These are phyloP conservation scores for Penicillium crustosum DNA, from an alignment of 2,329 filamentous ascomycete genomes.

Conservation along the genomic window DNA sequence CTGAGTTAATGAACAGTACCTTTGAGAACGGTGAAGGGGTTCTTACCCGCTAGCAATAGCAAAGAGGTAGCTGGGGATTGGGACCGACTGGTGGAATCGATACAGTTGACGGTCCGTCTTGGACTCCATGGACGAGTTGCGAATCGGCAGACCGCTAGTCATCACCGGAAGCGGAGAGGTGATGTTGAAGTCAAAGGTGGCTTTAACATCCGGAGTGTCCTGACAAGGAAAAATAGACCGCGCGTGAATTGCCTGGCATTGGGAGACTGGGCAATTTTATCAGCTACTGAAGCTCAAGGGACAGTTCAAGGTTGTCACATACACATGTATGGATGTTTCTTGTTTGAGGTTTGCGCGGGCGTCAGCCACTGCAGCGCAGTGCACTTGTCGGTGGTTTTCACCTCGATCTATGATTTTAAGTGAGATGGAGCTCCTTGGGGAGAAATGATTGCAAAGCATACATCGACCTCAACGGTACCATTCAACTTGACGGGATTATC, in stretches of 20 bases:
- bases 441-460: constrained; percentile 24
- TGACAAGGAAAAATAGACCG: constrained; percentile 94
- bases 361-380: constrained; percentile 95
- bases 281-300: not conserved
- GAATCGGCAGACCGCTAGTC: constrained; percentile 73
- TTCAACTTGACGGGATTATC: constrained; percentile 49
- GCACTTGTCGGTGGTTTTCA: constrained; percentile 83
- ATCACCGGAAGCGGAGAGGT: constrained; percentile 85
- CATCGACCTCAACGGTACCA: constrained; percentile 50
- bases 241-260: constrained; percentile 95
- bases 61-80: constrained; percentile 92
- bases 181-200: constrained; percentile 87
- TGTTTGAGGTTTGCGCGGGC: constrained; percentile 89
- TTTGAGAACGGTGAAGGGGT: not conserved
- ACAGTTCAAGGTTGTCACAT: constrained; percentile 21
- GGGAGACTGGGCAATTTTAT: constrained; percentile 60
- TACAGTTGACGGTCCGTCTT: constrained; percentile 63
- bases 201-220: constrained; percentile 96
- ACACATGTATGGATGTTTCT: constrained; percentile 93
- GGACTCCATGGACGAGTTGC: constrained; percentile 54
- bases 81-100: constrained; percentile 83
- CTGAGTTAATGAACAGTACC: not conserved
- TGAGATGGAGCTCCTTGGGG: constrained; percentile 3
- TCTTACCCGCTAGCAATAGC: constrained; percentile 69
- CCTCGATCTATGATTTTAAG: constrained; percentile 53